Evolutionary conservation across 1,284 basidiomycete species (phyloP), one percentile per base, ranked within the genome.

Genomic region (Hymenochaete sp.): DNA sequence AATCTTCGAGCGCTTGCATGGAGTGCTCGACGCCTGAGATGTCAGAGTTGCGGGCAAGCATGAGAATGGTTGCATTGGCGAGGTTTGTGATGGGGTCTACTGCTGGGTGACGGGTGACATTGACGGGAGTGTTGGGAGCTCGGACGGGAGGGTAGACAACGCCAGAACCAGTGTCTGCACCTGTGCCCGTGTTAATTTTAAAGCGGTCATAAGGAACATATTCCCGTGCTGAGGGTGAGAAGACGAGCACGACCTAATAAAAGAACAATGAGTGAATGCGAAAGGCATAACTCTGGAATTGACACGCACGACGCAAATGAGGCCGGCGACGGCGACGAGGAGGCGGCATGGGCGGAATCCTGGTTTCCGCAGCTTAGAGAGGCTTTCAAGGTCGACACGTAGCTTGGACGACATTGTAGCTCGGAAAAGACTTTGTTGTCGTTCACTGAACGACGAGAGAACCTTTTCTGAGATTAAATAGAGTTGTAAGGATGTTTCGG

Each of bases 1-100:
- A 42, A 24, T 48, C 41, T 18, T 52, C 50, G 13, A 52, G 19
- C 9, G 48, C 40, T 2, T 57, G 57, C 25, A 72, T 62, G 35
- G 64, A 67, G 4, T 57, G 52, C 2, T 62, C 55, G 1, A 61
- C 60, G 37, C 62, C 66, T 3, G 53, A 50, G 8, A 70, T 44
- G 39, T 72, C 68, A 41, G 49, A 59, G 47, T 70, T 71, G 25
- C 68, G 59, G 8, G 66, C 67, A 2, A 72, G 62, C 44, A 72
- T 61, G 16, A 71, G 63, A 36, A 72, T 63, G 0, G 67, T 67
- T 2, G 69, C 70, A 52, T 71, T 71, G 3, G 65, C 68, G 7
- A 37, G 24, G 26, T 33, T 11, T 9, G 42, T 43, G 32, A 18
- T 24, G 26, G 41, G 43, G 36, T 49, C 42, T 11, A 45, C 36